Percentiles rank a stretch among this genome's conserved stretches.
Conservation (phyloP, 2,329 filamentous ascomycete genomes). For the Penicillium hordei region DNA sequence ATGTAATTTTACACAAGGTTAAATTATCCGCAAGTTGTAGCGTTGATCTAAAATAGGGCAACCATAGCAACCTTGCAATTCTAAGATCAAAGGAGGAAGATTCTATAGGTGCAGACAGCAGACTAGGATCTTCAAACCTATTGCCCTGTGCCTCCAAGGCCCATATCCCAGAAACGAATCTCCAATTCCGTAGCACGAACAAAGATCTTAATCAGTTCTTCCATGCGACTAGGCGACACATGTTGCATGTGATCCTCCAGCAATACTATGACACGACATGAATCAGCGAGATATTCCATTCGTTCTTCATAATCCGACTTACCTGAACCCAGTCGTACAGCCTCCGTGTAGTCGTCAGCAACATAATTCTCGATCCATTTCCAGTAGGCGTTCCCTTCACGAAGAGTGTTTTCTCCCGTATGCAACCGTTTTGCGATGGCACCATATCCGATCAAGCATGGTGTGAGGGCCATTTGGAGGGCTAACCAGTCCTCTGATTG, state of each 20-base stretch:
- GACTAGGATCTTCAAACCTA: background rate
- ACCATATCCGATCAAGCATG: conserved; percentile 87
- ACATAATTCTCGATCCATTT: conserved; percentile 90
- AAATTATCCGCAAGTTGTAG: background rate
- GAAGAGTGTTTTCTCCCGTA: conserved; percentile 59
- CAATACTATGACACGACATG: conserved; percentile 52
- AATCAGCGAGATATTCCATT: conserved; percentile 7
- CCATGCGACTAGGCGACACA: conserved; percentile 72
- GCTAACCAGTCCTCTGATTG: conserved; percentile 85
- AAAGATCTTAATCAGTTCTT: conserved; percentile 82
- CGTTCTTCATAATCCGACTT: conserved; percentile 29
- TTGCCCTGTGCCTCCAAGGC: conserved; percentile 36
- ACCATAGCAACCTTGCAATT: background rate
- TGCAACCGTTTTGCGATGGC: conserved; percentile 72
- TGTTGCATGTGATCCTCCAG: conserved; percentile 72
- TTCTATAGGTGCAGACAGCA: background rate
- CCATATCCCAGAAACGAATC: conserved; percentile 74
- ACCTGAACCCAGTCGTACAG: conserved; percentile 70
- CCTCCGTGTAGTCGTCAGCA: conserved; percentile 72
- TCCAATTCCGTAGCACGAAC: conserved; percentile 82
- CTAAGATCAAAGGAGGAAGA: background rate
- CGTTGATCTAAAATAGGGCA: background rate
- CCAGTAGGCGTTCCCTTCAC: conserved; percentile 74
- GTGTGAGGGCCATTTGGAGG: conserved; percentile 78
- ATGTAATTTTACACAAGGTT: background rate